Percentiles rank a stretch among this genome's conserved stretches.
phyloP scores from a whole-genome alignment of 2,329 filamentous ascomycete species.

The Nigrospora sphaerica region DNA sequence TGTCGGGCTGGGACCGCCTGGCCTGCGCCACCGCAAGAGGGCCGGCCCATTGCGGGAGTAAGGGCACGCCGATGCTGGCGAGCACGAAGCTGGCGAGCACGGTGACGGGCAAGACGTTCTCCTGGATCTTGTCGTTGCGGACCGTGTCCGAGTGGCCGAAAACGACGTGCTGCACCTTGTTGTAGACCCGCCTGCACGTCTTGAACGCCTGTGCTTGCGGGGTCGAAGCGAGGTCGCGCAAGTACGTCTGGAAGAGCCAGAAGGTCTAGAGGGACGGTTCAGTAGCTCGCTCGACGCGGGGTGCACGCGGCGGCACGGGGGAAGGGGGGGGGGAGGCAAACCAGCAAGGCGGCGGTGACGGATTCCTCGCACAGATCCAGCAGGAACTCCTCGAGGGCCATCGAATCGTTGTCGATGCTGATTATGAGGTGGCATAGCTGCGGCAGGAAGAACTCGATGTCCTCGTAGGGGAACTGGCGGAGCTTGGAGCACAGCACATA shows the following conservation, averaged over 20 bases:
- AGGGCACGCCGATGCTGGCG: conserved; percentile 67
- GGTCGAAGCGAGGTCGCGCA: conserved; percentile 70
- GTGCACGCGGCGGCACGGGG: neutral
- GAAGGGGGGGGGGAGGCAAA: conserved; percentile 34
- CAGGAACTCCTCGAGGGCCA: conserved; percentile 84
- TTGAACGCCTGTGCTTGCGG: conserved; percentile 73
- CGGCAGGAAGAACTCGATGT: conserved; percentile 88
- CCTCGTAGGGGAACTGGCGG: conserved; percentile 81
- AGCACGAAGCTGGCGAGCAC: conserved; percentile 76
- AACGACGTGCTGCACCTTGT: conserved; percentile 82
- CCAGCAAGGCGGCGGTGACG: conserved; percentile 74
- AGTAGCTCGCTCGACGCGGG: neutral
- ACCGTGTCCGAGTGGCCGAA: conserved; percentile 68
- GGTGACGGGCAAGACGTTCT: conserved; percentile 74
- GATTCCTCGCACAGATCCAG: conserved; percentile 82
- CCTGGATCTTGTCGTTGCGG: conserved; percentile 68
- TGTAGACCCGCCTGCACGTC: conserved; percentile 77
- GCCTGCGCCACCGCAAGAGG: conserved; percentile 78
- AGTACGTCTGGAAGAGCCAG: conserved; percentile 84
- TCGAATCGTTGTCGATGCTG: conserved; percentile 84
- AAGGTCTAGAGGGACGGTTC: conserved; percentile 55
- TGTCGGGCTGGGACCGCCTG: conserved; percentile 60
- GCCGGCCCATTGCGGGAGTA: conserved; percentile 70
- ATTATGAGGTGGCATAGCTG: conserved; percentile 84
- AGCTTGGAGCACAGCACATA: conserved; percentile 85